Evolutionary conservation across 192 early-diverging fungal species (phyloP).

Genomic region (Coemansia sp.): DNA sequence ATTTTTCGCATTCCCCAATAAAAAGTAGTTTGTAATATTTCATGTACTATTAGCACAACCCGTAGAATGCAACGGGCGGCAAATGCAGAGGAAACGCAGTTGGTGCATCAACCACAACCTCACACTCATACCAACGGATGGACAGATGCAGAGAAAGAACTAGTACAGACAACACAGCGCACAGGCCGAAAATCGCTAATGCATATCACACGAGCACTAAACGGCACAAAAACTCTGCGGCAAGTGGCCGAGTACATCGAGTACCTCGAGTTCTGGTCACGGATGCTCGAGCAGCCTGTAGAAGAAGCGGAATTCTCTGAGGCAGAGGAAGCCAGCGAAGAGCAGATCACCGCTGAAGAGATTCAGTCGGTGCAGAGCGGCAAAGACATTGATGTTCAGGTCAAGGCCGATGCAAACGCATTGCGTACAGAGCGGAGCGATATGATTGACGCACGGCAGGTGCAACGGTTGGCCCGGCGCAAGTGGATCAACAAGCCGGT

Average conservation of each 20-base stretch:
- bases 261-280: conserved; percentile 28
- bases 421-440: not conserved
- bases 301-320: not conserved
- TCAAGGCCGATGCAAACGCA: not conserved
- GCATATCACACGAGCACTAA: conserved; percentile 18
- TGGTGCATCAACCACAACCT: not conserved
- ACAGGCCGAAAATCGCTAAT: conserved; percentile 23
- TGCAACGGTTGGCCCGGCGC: too few relatives aligned
- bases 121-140: conserved; percentile 17
- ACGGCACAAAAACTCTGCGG: conserved; percentile 34
- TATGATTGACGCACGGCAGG: not conserved
- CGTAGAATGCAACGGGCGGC: not conserved
- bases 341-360: not conserved
- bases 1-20: not conserved
- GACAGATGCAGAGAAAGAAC: conserved; percentile 35
- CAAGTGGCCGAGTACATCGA: conserved; percentile 49
- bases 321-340: conserved; percentile 5
- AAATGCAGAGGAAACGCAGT: not conserved
- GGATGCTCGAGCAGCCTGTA: not conserved
- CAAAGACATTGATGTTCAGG: not conserved
- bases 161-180: conserved; percentile 14
- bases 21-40: not conserved
- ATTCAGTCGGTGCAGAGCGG: not conserved
- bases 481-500: too few relatives aligned
- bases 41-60: not conserved